Evolutionary conservation across 352 stramenopile genomes (phyloP), one percentile per base, ranked within the genome.

Genomic region (Pilasporangium apinafurcum): DNA sequence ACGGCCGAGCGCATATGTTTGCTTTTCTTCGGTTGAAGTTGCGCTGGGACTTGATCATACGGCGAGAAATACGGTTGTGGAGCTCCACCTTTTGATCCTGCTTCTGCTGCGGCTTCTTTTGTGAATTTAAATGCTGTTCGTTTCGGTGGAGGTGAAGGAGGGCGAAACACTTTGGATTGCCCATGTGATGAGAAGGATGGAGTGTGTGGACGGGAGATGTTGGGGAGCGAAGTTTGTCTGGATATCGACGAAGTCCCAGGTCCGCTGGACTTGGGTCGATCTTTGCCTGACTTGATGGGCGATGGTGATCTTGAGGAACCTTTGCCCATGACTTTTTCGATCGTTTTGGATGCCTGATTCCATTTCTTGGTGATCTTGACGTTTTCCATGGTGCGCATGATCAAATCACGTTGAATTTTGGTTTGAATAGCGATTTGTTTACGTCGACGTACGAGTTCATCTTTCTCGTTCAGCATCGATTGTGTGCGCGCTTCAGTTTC

Each of bases 321-420:
- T 17, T 71, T 65, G 18, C 59, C 63, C 1, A 90, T 74, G 29
- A 89, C 77, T 29, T 86, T 68, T 44, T 79, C 73, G 27, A 92
- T 86, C 8, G 68, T 86, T 45, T 87, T 87, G 28, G 72, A 83
- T 9, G 80, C 76, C 52, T 88, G 60, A 37, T 65, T 71, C 80
- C 80, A 92, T 43, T 89, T 87, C 48, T 92, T 92, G n/a, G 80
- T 92, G 60, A 88, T 84, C 56, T 87, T 90, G 51, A 88, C 80
- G 25, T 78, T 74, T 50, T 95, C 83, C 80, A 96, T 95, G 2
- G 84, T 91, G 28, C 74, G 62, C 56, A 94, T 68, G 48, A 96
- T 94, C 9, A 81, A 24, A 51, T 96, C 85, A 32, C 84, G 83
- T 59, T 95, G 80, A 49, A 95, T 89, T 51, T 95, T 96, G 30